Evolutionary conservation across 2,329 filamentous ascomycete species (phyloP), one percentile per base, ranked within the genome.

Genomic region (Myriosclerotinia curreyana): DNA sequence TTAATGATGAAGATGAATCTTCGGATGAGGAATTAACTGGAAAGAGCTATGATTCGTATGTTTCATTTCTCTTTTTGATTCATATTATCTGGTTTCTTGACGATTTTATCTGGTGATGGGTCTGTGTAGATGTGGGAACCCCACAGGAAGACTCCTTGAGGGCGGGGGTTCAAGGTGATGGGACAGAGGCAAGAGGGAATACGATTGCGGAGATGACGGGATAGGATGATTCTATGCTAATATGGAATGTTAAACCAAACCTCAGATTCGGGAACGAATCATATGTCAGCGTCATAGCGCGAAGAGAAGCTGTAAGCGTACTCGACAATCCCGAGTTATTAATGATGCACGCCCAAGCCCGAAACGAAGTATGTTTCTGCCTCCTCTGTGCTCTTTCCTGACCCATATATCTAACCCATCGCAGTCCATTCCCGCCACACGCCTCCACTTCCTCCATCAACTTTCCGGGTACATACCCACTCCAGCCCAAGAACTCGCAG

Each of bases 261-360:
- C 42, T 28, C 58, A 73, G 71, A 17, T 71, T 68, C 38, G 64
- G 65, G 11, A 69, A 69, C 44, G 71, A 71, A 48, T 64, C 67
- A 2, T 73, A 71, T 55, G 69, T 69, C 8, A 62, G 51, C 6
- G 62, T 66, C 3, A 65, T 69, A 56, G 67, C 51, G 38, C 79
- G 80, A 17, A 77, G 80, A 52, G 78, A 80, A 66, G 85, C 85
- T 15, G 76, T 81, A 25, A 76, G 80, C 14, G 79, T 86, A 48
- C 78, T 88, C 2, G 82, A 84, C 67, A 80, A 74, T 34, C 84
- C 84, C 0, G 84, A 87, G 70, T 75, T 83, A 64, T 75, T 88
- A 55, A 83, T 85, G 78, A 85, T 84, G 77, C 80, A 84, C 50
- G 82, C 85, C 2, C 79, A 82, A 68, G 80, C 80, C 67, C 77